Conservation (phyloP, 176 grass and related monocot genomes). For the Dactylis glomerata region DNA sequence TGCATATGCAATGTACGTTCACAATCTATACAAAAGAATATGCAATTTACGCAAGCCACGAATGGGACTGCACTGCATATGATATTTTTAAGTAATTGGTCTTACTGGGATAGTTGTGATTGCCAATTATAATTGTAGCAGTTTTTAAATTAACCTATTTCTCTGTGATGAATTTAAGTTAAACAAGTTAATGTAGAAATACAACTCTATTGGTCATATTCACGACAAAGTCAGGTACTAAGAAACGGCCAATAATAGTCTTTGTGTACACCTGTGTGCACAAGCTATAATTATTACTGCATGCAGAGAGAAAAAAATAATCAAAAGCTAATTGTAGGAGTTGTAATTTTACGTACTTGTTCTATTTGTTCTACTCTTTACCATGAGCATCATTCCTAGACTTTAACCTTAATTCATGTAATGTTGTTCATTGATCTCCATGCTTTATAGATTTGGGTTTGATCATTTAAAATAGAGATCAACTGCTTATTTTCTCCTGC, state of each 20-base stretch:
- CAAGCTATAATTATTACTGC: neutral
- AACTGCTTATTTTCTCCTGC: neutral
- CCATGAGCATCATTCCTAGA: neutral
- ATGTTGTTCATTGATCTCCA: neutral
- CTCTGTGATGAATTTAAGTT: neutral
- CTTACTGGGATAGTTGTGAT: neutral
- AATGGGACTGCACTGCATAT: slow-evolving; percentile 7
- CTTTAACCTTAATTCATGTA: neutral
- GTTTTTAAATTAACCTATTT: neutral
- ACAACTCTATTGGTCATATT: neutral
- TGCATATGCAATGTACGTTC: neutral
- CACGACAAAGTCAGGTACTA: neutral
- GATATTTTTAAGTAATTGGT: neutral
- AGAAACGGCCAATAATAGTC: neutral
- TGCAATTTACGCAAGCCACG: neutral
- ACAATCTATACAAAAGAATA: neutral
- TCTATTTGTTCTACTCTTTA: neutral
- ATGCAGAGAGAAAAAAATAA: neutral
- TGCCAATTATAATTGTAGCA: neutral
- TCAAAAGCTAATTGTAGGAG: neutral
- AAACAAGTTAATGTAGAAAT: neutral
- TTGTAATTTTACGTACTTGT: neutral
- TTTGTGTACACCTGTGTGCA: neutral
- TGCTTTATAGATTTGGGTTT: neutral
- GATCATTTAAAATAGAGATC: neutral